A percentile compares a stretch with the other conserved stretches of the same genome.
Evolutionary conservation across 2,329 filamentous ascomycete genomes (phyloP).

Genomic region (Pleoardoris graminearum): DNA sequence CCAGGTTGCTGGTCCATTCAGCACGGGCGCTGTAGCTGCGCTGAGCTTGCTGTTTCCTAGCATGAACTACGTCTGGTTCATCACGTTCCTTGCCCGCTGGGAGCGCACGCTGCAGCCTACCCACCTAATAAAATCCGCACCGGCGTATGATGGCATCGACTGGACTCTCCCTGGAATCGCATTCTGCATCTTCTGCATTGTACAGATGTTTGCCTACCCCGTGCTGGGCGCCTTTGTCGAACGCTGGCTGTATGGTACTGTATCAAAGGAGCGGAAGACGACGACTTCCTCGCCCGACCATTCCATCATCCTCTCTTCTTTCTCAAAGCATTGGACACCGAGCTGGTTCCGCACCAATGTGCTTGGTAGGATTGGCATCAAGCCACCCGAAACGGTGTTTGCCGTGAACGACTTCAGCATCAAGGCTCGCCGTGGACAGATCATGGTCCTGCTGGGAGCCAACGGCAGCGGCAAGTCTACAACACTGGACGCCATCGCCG

Average conservation of each 20-base stretch:
- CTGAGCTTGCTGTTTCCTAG: slow-evolving; percentile 80
- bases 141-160: slow-evolving; percentile 46
- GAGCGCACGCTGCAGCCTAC: slow-evolving; percentile 65
- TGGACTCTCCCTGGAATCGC: slow-evolving; percentile 74
- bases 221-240: slow-evolving; percentile 76
- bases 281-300: slow-evolving; percentile 41
- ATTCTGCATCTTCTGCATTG: slow-evolving; percentile 74
- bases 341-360: slow-evolving; percentile 60
- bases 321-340: slow-evolving; percentile 78
- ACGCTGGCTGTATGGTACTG: slow-evolving; percentile 73
- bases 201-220: slow-evolving; percentile 80
- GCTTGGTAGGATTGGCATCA: slow-evolving; percentile 52
- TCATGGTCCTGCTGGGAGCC: slow-evolving; percentile 82
- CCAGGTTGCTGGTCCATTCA: slow-evolving; percentile 69
- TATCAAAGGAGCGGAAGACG: slow-evolving; percentile 57
- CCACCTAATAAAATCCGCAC: slow-evolving; percentile 65
- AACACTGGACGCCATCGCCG: slow-evolving; percentile 84
- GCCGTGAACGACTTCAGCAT: slow-evolving; percentile 77
- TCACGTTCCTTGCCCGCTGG: slow-evolving; percentile 75
- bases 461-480: slow-evolving; percentile 93
- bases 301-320: slow-evolving; percentile 71
- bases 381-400: slow-evolving; percentile 65
- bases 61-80: slow-evolving; percentile 86
- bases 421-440: slow-evolving; percentile 74
- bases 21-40: slow-evolving; percentile 66